Conservation (phyloP, 2,329 filamentous ascomycete genomes). For the Tolypocladium inflatum region DNA sequence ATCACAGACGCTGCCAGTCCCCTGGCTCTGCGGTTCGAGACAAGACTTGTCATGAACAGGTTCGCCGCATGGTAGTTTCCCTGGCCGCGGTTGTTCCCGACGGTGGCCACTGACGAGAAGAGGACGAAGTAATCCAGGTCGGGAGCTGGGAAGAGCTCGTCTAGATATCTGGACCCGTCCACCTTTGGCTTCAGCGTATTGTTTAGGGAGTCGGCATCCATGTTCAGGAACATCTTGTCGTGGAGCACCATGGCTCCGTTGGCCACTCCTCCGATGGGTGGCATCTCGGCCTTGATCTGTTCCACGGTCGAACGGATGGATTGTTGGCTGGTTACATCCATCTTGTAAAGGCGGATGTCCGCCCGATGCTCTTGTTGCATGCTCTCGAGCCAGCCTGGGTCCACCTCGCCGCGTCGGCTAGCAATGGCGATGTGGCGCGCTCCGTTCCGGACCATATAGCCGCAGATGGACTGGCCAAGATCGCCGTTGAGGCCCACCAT, state of each 20-base stretch:
- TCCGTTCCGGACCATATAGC: not conserved
- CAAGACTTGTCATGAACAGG: conserved; percentile 23
- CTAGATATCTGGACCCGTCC: conserved; percentile 20
- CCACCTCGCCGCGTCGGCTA: not conserved
- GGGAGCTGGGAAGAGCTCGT: conserved; percentile 17
- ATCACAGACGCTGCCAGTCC: conserved; percentile 28
- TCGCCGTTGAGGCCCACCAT: not conserved
- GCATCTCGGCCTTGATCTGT: conserved; percentile 17
- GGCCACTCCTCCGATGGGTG: conserved; percentile 24
- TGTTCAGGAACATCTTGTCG: conserved; percentile 21
- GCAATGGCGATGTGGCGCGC: not conserved
- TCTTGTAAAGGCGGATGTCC: not conserved
- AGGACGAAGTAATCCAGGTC: conserved; percentile 31
- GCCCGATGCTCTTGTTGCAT: not conserved
- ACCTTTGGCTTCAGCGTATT: conserved; percentile 26
- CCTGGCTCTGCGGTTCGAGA: conserved; percentile 13
- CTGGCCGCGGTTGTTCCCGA: conserved; percentile 27
- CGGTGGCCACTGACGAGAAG: conserved; percentile 24
- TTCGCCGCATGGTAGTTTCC: conserved; percentile 27
- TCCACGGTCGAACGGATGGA: not conserved
- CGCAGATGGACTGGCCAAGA: conserved; percentile 1
- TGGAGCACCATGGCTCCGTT: conserved; percentile 24
- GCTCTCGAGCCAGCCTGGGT: not conserved
- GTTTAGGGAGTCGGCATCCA: conserved; percentile 17
- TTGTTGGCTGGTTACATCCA: not conserved